Evolutionary conservation across 371 early-diverging fungal genomes (phyloP).

Genomic region (Mucor racemosus): DNA sequence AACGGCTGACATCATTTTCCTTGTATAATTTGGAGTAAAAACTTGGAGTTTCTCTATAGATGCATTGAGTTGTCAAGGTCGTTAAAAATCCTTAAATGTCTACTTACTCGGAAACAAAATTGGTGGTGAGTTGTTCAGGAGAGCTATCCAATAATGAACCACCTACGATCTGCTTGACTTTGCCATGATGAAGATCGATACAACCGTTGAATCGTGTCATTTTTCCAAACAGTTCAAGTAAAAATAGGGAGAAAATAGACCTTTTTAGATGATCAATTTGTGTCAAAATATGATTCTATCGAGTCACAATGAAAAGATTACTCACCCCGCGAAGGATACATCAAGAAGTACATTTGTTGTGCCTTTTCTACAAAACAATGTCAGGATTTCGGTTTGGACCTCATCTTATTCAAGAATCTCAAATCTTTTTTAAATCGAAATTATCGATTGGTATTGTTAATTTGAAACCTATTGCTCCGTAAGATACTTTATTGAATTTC

Average conservation of each 20-base stretch:
- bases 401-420: conserved; percentile 63
- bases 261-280: background rate
- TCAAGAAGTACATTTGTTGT: background rate
- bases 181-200: conserved; percentile 95
- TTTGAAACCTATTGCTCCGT: conserved; percentile 85
- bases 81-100: background rate
- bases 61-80: no score
- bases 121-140: conserved; percentile 75
- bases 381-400: conserved; percentile 62
- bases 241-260: conserved; percentile 2
- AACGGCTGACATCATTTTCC: conserved; percentile 73
- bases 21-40: conserved; percentile 86
- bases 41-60: conserved; percentile 68
- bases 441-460: conserved; percentile 84
- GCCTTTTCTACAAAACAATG: conserved; percentile 11
- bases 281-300: background rate
- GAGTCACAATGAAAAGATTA: conserved; percentile 1
- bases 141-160: conserved; percentile 80
- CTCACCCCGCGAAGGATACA: background rate
- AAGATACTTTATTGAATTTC: conserved; percentile 20
- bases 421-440: conserved; percentile 75
- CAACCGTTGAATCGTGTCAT: conserved; percentile 89
- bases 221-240: background rate
- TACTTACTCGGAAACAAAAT: conserved; percentile 86
- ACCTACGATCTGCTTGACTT: conserved; percentile 98